Evolutionary conservation across 2,329 filamentous ascomycete genomes (phyloP).

Genomic region (Purpureocillium takamizusanense): DNA sequence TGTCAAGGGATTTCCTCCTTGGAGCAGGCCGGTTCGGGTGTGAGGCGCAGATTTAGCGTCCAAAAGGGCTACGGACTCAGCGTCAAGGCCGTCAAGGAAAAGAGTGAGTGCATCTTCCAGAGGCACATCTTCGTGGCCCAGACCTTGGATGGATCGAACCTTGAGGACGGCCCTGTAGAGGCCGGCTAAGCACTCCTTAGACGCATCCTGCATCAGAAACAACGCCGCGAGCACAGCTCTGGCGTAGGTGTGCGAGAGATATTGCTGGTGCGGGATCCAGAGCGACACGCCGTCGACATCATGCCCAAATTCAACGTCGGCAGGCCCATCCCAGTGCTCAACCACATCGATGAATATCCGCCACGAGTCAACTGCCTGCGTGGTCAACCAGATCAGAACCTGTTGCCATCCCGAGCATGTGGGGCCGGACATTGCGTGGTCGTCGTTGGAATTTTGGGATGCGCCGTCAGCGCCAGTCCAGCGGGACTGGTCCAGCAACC

Average conservation of each 20-base stretch:
- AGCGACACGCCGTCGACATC: slow-evolving; percentile 45
- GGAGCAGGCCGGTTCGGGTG: slow-evolving; percentile 39
- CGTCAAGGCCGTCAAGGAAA: slow-evolving; percentile 28
- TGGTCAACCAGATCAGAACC: slow-evolving; percentile 57
- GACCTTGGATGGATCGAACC: slow-evolving; percentile 45
- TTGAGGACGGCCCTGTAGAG: slow-evolving; percentile 53
- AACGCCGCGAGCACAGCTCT: slow-evolving; percentile 59
- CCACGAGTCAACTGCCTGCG: slow-evolving; percentile 52
- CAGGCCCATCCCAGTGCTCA: slow-evolving; percentile 65
- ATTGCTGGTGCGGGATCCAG: slow-evolving; percentile 52
- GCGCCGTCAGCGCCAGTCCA: slow-evolving; percentile 28
- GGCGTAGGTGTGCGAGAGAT: slow-evolving; percentile 56
- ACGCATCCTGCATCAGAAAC: slow-evolving; percentile 55
- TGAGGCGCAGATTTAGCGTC: slow-evolving; percentile 17
- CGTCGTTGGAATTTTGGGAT: slow-evolving; percentile 4
- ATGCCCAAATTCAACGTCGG: slow-evolving; percentile 59
- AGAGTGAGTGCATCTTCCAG: slow-evolving; percentile 37
- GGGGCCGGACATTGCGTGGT: slow-evolving; percentile 18
- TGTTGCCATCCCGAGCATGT: slow-evolving; percentile 58
- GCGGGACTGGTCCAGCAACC: slow-evolving; percentile 58
- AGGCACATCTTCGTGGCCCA: slow-evolving; percentile 45
- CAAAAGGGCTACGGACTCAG: slow-evolving; percentile 12
- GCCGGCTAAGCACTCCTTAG: slow-evolving; percentile 46
- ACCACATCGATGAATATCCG: slow-evolving; percentile 52
- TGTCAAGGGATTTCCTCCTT: slow-evolving; percentile 56